Evolutionary conservation across 345 rosid genomes (phyloP), one percentile per base, ranked within the genome.

Genomic region (Turnera subulata): DNA sequence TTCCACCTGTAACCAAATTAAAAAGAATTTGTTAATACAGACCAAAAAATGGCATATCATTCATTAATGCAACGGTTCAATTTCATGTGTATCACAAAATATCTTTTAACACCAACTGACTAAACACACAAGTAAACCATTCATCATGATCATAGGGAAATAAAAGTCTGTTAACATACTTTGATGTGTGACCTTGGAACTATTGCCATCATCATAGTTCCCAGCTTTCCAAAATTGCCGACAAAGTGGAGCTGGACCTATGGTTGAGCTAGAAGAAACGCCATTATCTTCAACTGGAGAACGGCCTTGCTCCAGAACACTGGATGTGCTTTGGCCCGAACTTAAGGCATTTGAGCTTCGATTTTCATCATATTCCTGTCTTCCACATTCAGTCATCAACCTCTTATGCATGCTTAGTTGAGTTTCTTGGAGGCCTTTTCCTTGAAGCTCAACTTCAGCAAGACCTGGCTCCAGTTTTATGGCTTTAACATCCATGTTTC

Each of bases 161-260:
- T n/a, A n/a, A n/a, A n/a, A n/a, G n/a, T n/a, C n/a, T n/a, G n/a
- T 14, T 32, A 18, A 26, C 87, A 53, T 86, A 86, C 97, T 80
- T 75, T 80, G 91, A 58, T 61, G 61, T 13, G 71, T 59, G 69
- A 70, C 79, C 73, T 77, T 79, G 26, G 91, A 65, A 67, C 76
- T 67, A 59, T 59, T 42, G 23, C 71, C 80, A 37, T 75, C 81
- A 6, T 48, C 63, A 18, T 93, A 93, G 66, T 33, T 76, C 46
- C 99, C 99, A 62, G 99, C 79, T 76, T 82, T 93, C 99, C 99
- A 93, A 61, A 93, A 93, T 62, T 89, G 99, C 35, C 96, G 82
- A 80, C 85, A 78, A 58, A 89, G 68, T 40, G 97, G 99, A 0
- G 93, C 84, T 11, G 89, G 72, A 46, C 80, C 75, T 25, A 79